Evolutionary conservation across 2,329 filamentous ascomycete species (phyloP).

Genomic region (Colletotrichum tabaci): DNA sequence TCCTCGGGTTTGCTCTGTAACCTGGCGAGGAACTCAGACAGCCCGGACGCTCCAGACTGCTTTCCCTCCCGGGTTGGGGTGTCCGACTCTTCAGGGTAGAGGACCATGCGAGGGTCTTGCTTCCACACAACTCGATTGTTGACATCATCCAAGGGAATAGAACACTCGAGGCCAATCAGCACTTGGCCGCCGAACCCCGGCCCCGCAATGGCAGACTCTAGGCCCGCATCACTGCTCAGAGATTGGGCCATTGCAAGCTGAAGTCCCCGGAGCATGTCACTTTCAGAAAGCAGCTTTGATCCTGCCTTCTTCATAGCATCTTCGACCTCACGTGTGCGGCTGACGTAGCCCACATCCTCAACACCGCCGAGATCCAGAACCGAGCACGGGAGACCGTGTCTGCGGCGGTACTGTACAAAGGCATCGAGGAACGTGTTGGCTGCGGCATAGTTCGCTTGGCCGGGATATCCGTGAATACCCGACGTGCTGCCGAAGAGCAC

Average conservation of each 20-base stretch:
- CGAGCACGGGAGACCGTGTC: constrained; percentile 54
- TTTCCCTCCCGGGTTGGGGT: too few species aligned
- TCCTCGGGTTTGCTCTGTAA: constrained; percentile 3
- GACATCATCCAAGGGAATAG: not conserved
- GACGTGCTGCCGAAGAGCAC: constrained; percentile 53
- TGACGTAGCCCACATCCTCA: constrained; percentile 53
- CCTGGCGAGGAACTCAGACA: constrained; percentile 5
- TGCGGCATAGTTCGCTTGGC: constrained; percentile 58
- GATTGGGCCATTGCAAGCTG: too few species aligned
- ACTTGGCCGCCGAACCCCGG: not conserved
- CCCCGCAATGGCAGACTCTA: too few species aligned
- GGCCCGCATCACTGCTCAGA: too few species aligned
- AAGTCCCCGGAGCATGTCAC: too few species aligned
- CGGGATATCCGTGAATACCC: constrained; percentile 52
- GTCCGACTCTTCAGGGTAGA: not conserved
- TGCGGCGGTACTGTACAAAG: constrained; percentile 54
- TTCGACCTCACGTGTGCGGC: constrained; percentile 52
- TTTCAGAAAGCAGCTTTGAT: constrained; percentile 1
- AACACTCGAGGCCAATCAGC: constrained; percentile 12
- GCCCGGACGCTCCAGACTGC: not conserved
- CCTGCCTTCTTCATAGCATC: constrained; percentile 17
- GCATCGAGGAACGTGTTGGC: constrained; percentile 59
- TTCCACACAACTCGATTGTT: constrained; percentile 22
- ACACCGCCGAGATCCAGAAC: constrained; percentile 57
- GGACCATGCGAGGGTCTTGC: constrained; percentile 19